Percentiles rank a stretch among this genome's conserved stretches.
Evolutionary conservation across 805 yeast genomes (phyloP).

Genomic region (Nakazawaea sp.): DNA sequence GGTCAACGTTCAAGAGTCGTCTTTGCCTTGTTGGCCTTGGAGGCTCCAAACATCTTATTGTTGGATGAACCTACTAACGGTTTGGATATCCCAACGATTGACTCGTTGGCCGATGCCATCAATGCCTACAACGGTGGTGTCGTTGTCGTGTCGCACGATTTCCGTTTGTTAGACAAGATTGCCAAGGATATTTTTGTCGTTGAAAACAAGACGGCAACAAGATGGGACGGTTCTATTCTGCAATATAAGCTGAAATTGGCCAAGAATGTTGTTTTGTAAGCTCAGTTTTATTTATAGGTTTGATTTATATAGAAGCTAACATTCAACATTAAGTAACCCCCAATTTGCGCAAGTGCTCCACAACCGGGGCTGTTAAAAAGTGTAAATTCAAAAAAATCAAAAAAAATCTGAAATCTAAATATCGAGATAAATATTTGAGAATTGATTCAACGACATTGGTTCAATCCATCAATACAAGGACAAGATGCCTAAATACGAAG

Average conservation of each 20-base stretch:
- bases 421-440: too few relatives aligned
- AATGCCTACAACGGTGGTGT: slow-evolving; percentile 96
- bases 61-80: slow-evolving; percentile 99
- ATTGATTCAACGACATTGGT: too few relatives aligned
- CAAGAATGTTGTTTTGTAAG: slow-evolving; percentile 70
- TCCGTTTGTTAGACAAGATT: slow-evolving; percentile 93
- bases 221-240: slow-evolving; percentile 91
- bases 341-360: too few relatives aligned
- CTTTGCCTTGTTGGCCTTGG: slow-evolving; percentile 91
- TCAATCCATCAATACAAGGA: too few relatives aligned
- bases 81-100: slow-evolving; percentile 96
- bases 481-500: slow-evolving; percentile 4
- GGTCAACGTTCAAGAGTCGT: slow-evolving; percentile 99
- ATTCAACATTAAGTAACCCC: too few relatives aligned
- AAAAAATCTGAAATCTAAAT: too few relatives aligned
- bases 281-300: too few relatives aligned
- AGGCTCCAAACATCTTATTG: slow-evolving; percentile 88
- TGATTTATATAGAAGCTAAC: too few relatives aligned
- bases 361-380: too few relatives aligned
- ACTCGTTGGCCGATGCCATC: slow-evolving; percentile 95
- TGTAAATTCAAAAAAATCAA: too few relatives aligned
- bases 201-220: slow-evolving; percentile 90
- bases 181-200: slow-evolving; percentile 97
- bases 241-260: slow-evolving; percentile 95
- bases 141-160: slow-evolving; percentile 97